phyloP scores from a whole-genome alignment of 1,284 basidiomycete genomes.

The Heimioporus retisporus region DNA sequence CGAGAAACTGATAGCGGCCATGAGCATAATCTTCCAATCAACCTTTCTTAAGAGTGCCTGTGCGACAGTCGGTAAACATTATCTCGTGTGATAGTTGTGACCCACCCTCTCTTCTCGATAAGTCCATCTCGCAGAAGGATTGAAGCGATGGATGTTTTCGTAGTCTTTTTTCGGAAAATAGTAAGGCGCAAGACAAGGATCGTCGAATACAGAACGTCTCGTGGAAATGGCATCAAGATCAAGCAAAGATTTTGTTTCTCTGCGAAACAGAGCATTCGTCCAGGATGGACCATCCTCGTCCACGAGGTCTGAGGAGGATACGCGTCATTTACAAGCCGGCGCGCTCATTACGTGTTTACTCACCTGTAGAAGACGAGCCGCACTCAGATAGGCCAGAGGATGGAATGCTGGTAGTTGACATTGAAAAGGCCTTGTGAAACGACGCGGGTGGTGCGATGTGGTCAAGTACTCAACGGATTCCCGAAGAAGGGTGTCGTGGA shows the following conservation, averaged over 20 bases:
- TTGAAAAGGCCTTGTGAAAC: neutral
- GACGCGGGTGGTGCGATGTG: too few species aligned
- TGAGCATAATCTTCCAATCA: slow-evolving; percentile 60
- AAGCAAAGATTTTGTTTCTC: neutral
- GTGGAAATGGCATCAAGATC: slow-evolving; percentile 20
- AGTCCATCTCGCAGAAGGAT: slow-evolving; percentile 76
- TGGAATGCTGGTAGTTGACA: neutral
- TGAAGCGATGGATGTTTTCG: slow-evolving; percentile 75
- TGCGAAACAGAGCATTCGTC: slow-evolving; percentile 11
- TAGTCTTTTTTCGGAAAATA: slow-evolving; percentile 67
- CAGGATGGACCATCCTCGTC: slow-evolving; percentile 12
- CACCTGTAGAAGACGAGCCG: neutral
- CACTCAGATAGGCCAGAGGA: neutral
- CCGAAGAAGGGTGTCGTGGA: too few species aligned
- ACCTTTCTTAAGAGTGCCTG: slow-evolving; percentile 54
- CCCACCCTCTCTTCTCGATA: slow-evolving; percentile 70
- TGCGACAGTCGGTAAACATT: neutral
- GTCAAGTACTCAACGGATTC: too few species aligned
- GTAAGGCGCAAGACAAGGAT: slow-evolving; percentile 58
- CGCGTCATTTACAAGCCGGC: neutral
- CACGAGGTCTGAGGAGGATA: slow-evolving; percentile 10
- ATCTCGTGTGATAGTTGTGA: neutral
- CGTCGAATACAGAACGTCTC: slow-evolving; percentile 66
- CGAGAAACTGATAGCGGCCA: slow-evolving; percentile 59
- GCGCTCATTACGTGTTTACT: neutral